Conservation (phyloP, 2,329 filamentous ascomycete species). For the Clonostachys rhizophaga region DNA sequence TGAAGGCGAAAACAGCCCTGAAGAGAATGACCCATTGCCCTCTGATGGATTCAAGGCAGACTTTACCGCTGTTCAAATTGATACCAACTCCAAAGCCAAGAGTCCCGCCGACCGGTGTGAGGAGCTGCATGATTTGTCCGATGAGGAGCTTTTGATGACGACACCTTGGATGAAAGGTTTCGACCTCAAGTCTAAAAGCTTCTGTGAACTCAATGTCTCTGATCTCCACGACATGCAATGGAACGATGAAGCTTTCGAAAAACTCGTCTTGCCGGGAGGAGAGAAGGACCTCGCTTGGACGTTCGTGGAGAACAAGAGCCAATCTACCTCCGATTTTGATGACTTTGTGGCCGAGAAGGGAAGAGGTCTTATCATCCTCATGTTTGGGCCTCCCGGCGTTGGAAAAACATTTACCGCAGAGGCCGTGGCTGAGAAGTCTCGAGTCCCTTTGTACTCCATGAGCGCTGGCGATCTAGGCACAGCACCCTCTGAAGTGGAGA, state of each 20-base stretch:
- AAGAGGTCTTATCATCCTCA: conserved; percentile 34
- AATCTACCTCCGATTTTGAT: conserved; percentile 16
- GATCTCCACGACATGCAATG: conserved; percentile 15
- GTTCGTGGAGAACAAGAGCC: conserved; percentile 27
- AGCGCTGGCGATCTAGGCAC: conserved; percentile 42
- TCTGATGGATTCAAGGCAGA: conserved; percentile 3
- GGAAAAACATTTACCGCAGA: conserved; percentile 44
- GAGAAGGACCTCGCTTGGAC: conserved; percentile 31
- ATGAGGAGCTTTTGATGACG: conserved; percentile 25
- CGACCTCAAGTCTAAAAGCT: conserved; percentile 27
- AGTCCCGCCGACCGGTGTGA: conserved; percentile 10
- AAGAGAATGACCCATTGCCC: conserved; percentile 1
- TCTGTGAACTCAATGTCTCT: conserved; percentile 6
- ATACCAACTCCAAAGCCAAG: conserved; percentile 3
- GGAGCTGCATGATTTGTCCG: conserved; percentile 16
- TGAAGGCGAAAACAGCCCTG: neutral
- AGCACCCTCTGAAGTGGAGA: conserved; percentile 33
- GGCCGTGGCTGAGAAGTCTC: conserved; percentile 30
- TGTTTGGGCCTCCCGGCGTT: conserved; percentile 41
- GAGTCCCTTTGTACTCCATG: conserved; percentile 40
- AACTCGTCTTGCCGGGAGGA: conserved; percentile 24
- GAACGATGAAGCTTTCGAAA: conserved; percentile 27
- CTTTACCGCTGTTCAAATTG: conserved; percentile 5
- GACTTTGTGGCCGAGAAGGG: conserved; percentile 41
- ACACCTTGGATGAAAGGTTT: conserved; percentile 29